Conservation (phyloP, 2,329 filamentous ascomycete species). For the Pestalotiopsis sp. region DNA sequence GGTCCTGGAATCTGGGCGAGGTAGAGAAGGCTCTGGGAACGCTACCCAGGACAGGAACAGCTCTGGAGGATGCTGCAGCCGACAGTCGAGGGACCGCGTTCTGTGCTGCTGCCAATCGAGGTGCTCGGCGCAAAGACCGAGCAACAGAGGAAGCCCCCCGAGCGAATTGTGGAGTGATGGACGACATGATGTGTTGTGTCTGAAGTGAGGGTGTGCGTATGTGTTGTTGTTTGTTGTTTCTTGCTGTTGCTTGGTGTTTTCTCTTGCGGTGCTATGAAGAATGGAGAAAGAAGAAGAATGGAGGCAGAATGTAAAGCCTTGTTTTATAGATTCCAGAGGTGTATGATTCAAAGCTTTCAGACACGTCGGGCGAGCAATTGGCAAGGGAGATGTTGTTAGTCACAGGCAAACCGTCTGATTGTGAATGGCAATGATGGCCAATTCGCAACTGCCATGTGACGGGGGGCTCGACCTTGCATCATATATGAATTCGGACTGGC, state of each 20-base stretch:
- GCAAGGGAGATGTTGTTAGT: not conserved
- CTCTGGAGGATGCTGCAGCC: not conserved
- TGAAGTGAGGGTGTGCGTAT: not conserved
- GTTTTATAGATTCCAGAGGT: not conserved
- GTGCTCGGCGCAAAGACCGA: not conserved
- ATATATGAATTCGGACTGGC: conserved; percentile 5
- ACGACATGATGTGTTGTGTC: not conserved
- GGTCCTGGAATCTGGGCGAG: not conserved
- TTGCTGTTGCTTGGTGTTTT: not conserved
- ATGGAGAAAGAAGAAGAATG: not conserved
- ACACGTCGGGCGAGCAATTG: not conserved
- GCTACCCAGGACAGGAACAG: not conserved
- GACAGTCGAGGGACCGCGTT: not conserved
- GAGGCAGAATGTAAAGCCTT: not conserved
- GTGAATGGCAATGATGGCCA: no score
- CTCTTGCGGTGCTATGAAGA: not conserved
- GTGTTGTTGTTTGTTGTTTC: not conserved
- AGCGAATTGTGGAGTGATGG: not conserved
- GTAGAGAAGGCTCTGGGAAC: not conserved
- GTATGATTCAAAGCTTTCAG: not conserved
- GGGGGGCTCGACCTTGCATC: not conserved
- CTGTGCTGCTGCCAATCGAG: not conserved
- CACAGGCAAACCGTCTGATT: not conserved
- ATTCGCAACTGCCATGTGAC: not conserved
- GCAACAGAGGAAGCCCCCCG: not conserved